Evolutionary conservation across 192 early-diverging fungal genomes (phyloP).

Genomic region (Coemansia sp.): DNA sequence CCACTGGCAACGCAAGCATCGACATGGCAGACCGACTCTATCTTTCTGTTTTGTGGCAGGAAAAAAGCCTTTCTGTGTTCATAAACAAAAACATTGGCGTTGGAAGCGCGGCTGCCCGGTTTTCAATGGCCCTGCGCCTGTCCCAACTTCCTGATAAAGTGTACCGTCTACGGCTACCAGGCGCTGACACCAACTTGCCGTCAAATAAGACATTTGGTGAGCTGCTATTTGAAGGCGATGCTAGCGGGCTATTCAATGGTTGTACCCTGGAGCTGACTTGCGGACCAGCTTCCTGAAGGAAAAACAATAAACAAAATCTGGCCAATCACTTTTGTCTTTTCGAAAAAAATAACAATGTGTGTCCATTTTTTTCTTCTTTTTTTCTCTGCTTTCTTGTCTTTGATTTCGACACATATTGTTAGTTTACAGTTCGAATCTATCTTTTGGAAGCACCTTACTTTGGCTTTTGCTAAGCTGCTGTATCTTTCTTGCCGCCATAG

Average conservation of each 20-base stretch:
- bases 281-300: too few relatives aligned
- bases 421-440: too few relatives aligned
- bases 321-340: not conserved
- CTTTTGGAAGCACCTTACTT: too few relatives aligned
- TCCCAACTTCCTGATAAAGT: slow-evolving; percentile 20
- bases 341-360: not conserved
- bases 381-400: too few relatives aligned
- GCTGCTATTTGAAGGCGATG: not conserved
- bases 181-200: slow-evolving; percentile 10
- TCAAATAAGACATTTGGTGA: slow-evolving; percentile 22
- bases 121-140: slow-evolving; percentile 28
- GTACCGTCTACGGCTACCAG: slow-evolving; percentile 11
- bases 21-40: slow-evolving; percentile 35
- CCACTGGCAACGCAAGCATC: slow-evolving; percentile 33
- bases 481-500: not conserved
- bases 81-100: slow-evolving; percentile 25
- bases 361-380: too few relatives aligned
- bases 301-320: not conserved
- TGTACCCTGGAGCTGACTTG: slow-evolving; percentile 29
- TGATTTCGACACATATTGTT: too few relatives aligned
- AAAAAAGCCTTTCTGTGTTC: slow-evolving; percentile 20
- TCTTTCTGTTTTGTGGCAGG: slow-evolving; percentile 15
- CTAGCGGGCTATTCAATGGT: slow-evolving; percentile 21
- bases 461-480: not conserved
- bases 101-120: slow-evolving; percentile 29